Percentiles rank a stretch among this genome's conserved stretches.
Conservation (phyloP, 1,139 yeast species). For the Candida pseudoviswanathii region DNA sequence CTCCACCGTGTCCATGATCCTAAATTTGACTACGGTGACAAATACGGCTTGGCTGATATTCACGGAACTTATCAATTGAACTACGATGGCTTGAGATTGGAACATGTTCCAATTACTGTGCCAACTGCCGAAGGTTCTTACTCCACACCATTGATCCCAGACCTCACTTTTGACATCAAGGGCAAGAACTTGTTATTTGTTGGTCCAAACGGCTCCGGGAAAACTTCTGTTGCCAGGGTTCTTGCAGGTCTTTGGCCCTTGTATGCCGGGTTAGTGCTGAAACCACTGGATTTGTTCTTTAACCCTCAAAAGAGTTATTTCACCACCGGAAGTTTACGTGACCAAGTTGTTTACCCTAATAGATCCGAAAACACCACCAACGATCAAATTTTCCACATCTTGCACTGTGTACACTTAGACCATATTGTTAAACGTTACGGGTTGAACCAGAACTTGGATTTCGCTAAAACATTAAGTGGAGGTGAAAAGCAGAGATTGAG, state of each 20-base stretch:
- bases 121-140: conserved; percentile 66
- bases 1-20: conserved; percentile 83
- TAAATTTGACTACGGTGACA: conserved; percentile 63
- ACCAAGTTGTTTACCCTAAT: conserved; percentile 84
- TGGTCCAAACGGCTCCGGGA: conserved; percentile 91
- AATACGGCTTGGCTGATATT: conserved; percentile 55
- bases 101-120: conserved; percentile 78
- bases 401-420: conserved; percentile 77
- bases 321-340: conserved; percentile 78
- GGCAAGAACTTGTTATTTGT: conserved; percentile 77
- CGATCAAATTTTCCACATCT: conserved; percentile 63
- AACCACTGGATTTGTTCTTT: conserved; percentile 75
- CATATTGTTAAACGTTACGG: conserved; percentile 58
- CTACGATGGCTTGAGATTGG: conserved; percentile 69
- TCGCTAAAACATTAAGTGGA: conserved; percentile 77
- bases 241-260: conserved; percentile 93
- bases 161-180: conserved; percentile 63
- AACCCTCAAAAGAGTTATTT: conserved; percentile 84
- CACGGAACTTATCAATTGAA: conserved; percentile 82
- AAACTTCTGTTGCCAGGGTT: conserved; percentile 81
- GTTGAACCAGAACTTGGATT: conserved; percentile 52
- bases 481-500: conserved; percentile 94
- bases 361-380: conserved; percentile 63
- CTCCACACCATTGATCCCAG: conserved; percentile 54
- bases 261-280: conserved; percentile 78